Conservation (phyloP, 805 yeast genomes). For the Cyberlindnera sargentensis region DNA sequence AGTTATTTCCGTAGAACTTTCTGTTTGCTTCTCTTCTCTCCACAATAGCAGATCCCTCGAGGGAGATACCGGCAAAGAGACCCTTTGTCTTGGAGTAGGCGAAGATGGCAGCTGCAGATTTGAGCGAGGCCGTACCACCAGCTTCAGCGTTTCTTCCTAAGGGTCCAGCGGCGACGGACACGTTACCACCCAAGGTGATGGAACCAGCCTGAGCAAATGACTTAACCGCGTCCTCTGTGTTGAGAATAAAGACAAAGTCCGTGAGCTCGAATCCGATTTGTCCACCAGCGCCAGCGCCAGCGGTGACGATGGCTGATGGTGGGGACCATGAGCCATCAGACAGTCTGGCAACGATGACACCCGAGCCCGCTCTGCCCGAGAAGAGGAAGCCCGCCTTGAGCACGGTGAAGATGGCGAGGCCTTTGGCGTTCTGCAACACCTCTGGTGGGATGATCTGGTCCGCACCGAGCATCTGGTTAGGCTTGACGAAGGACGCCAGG, state of each 20-base stretch:
- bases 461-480: conserved; percentile 87
- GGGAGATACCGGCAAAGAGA: conserved; percentile 92
- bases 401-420: conserved; percentile 88
- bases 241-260: conserved; percentile 89
- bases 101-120: conserved; percentile 83
- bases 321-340: conserved; percentile 98
- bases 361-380: conserved; percentile 97
- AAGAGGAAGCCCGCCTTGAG: conserved; percentile 93
- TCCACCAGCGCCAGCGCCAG: conserved; percentile 99
- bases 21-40: conserved; percentile 97
- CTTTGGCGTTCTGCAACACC: conserved; percentile 82
- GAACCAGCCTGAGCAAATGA: conserved; percentile 93
- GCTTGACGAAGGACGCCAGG: conserved; percentile 83
- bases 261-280: conserved; percentile 95
- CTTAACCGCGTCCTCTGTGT: conserved; percentile 81
- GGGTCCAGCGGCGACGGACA: conserved; percentile 96
- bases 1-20: conserved; percentile 82
- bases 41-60: conserved; percentile 93
- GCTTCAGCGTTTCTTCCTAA: conserved; percentile 97
- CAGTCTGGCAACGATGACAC: conserved; percentile 86
- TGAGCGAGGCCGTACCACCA: conserved; percentile 87
- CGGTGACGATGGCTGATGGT: conserved; percentile 91
- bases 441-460: conserved; percentile 87
- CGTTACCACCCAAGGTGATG: conserved; percentile 89
- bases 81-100: conserved; percentile 95